Evolutionary conservation across 2,329 filamentous ascomycete species (phyloP).

Genomic region (Trichoderma asperellum): DNA sequence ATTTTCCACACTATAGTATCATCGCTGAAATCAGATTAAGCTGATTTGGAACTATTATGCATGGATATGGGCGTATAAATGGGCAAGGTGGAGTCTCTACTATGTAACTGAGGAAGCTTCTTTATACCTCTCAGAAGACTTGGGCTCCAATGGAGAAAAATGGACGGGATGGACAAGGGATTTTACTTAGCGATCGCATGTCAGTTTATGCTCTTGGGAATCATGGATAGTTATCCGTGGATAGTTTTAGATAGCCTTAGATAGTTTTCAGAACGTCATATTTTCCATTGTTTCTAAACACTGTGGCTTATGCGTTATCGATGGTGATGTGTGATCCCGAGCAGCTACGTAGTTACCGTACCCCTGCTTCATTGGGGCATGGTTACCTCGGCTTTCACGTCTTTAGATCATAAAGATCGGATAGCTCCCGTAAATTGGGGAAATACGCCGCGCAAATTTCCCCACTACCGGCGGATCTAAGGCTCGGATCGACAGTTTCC

Average conservation of each 20-base stretch:
- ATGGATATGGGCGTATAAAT: neutral
- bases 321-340: neutral
- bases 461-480: neutral
- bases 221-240: neutral
- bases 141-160: slow-evolving; percentile 2
- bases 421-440: neutral
- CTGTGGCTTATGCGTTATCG: neutral
- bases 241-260: neutral
- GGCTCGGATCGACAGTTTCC: neutral
- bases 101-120: neutral
- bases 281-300: neutral
- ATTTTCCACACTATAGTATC: neutral
- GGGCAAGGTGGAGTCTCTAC: neutral
- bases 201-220: neutral
- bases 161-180: neutral
- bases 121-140: neutral
- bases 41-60: neutral
- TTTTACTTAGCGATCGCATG: neutral
- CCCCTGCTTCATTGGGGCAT: neutral
- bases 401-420: neutral
- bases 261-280: neutral
- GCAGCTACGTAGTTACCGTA: neutral
- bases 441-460: neutral
- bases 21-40: neutral
- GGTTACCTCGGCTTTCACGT: neutral